Conservation (phyloP, 192 early-diverging fungal genomes). For the Coemansia sp. region DNA sequence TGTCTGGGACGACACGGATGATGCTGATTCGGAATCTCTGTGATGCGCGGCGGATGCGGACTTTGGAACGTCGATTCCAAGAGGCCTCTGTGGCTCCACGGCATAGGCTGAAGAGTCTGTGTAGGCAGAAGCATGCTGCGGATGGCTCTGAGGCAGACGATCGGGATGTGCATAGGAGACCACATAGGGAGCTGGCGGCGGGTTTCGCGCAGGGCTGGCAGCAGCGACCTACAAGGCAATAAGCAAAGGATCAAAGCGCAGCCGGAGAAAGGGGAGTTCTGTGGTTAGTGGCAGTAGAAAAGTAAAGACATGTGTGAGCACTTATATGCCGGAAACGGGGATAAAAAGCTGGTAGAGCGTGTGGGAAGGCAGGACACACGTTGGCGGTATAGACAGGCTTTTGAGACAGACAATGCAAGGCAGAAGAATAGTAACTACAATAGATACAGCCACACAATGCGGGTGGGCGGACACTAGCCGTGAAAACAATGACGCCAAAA, state of each 20-base stretch:
- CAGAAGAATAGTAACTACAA: constrained; percentile 12
- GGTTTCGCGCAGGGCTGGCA: background rate
- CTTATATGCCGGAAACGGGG: background rate
- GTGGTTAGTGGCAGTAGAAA: background rate
- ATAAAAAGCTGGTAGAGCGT: background rate
- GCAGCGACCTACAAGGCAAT: constrained; percentile 8
- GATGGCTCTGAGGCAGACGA: constrained; percentile 4
- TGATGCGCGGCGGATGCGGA: constrained; percentile 10
- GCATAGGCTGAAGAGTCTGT: constrained; percentile 9
- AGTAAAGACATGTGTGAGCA: background rate
- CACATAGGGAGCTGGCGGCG: background rate
- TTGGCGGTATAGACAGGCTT: constrained; percentile 1
- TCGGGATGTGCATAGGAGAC: constrained; percentile 6
- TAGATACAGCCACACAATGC: background rate
- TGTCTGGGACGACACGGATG: constrained; percentile 46
- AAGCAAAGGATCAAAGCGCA: constrained; percentile 1
- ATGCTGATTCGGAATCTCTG: constrained; percentile 46
- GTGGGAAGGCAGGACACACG: background rate
- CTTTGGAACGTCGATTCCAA: constrained; percentile 36
- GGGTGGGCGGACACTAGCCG: background rate
- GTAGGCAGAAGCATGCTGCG: constrained; percentile 5
- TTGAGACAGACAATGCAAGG: background rate
- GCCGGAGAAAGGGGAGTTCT: background rate
- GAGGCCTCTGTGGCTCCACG: constrained; percentile 16
- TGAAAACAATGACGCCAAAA: background rate